Evolutionary conservation across 2,329 filamentous ascomycete species (phyloP), one percentile per base, ranked within the genome.

Genomic region (Botrytis hyacinthi): DNA sequence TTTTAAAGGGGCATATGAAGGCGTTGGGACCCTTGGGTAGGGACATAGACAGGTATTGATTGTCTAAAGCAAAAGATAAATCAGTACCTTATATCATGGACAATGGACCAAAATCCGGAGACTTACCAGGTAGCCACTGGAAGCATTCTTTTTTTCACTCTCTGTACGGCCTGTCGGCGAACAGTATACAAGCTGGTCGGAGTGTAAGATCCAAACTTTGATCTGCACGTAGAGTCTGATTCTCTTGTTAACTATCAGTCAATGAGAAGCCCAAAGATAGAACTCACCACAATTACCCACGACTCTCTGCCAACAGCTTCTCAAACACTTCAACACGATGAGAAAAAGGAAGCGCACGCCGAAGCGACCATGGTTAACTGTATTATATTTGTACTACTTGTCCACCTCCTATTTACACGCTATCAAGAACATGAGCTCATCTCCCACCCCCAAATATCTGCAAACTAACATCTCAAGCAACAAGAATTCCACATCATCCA

Each of bases 131-230:
- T 1, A 37, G 14, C 14, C 8, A 3, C 16, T 26, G 22, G 26
- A 16, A n/a, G n/a, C 0, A 14, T 18, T n/a, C 2, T 26, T 51
- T 1, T n/a, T n/a, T 18, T 8, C 4, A 4, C 16, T 4, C 29
- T 6, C 4, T 10, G 26, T 54, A 16, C 12, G 51, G 10, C n/a
- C 14, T 29, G 14, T n/a, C 12, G 6, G 5, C 51, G 14, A 18
- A 14, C 6, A 59, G 8, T 10, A 10, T 2, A 20, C 20, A 26
- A 62, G 60, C 6, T 48, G 29, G 16, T 18, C 20, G 12, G 18
- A 46, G 2, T 35, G 6, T 26, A 10, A 26, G 20, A 32, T 26
- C 10, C n/a, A 22, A 48, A 35, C 12, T 8, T 1, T 65, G n/a
- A 20, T 3, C 20, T 32, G 20, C 42, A 26, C 44, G 8, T 29